These are phyloP conservation scores for Cicer judaicum DNA, from an alignment of 306 rosid species.

Conservation along the genomic window DNA sequence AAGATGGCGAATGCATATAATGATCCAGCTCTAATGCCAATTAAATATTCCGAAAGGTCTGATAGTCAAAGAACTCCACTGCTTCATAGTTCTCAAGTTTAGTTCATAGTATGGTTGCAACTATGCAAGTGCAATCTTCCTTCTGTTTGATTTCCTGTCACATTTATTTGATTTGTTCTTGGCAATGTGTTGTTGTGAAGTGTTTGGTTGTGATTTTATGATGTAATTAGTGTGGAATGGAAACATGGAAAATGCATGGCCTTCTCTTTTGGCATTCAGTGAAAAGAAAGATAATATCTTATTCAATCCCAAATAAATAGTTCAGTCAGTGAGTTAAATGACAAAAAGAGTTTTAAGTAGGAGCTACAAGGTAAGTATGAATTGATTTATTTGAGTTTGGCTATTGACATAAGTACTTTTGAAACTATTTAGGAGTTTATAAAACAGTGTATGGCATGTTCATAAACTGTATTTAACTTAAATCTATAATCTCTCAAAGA, in stretches of 20 bases:
- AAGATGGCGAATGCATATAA: slow-evolving; percentile 60
- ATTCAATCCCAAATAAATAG: neutral
- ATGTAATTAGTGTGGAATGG: slow-evolving; percentile 1
- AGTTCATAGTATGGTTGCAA: slow-evolving; percentile 21
- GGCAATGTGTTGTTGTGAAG: slow-evolving; percentile 26
- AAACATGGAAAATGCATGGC: neutral
- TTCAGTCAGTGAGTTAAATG: neutral
- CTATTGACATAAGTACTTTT: too few species aligned
- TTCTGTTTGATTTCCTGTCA: slow-evolving; percentile 4
- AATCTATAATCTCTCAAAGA: too few species aligned
- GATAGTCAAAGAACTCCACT: slow-evolving; percentile 61
- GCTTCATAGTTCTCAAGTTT: slow-evolving; percentile 53
- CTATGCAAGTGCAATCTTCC: neutral
- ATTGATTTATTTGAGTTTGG: too few species aligned
- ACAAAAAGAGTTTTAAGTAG: neutral
- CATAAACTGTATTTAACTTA: too few species aligned
- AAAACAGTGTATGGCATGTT: too few species aligned
- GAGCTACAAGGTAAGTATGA: too few species aligned
- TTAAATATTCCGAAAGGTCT: slow-evolving; percentile 45
- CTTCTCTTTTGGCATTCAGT: neutral
- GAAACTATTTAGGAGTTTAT: too few species aligned
- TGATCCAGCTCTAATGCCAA: slow-evolving; percentile 69
- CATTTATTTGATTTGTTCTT: slow-evolving; percentile 40
- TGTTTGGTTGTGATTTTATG: neutral
- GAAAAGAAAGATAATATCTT: neutral